Evolutionary conservation across 306 rosid genomes (phyloP), one percentile per base, ranked within the genome.

Genomic region (Potentilla sterilis): DNA sequence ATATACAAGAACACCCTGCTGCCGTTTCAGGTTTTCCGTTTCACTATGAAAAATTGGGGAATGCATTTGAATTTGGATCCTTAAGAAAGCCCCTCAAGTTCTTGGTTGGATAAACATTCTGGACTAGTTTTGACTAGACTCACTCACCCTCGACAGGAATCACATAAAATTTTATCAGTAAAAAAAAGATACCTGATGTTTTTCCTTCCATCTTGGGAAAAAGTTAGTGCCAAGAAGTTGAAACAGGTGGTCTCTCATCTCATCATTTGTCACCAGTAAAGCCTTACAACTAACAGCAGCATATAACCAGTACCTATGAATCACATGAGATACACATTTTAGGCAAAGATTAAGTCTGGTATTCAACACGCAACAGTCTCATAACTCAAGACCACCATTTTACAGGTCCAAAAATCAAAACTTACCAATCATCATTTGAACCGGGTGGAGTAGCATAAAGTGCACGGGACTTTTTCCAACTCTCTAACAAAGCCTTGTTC

Each of bases 121-220:
- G 64, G 64, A 24, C 7, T 22, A 24, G 15, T 22, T 3, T 28
- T 58, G 64, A 22, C 65, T 16, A 37, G 40, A 37, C 40, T 3
- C 40, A 59, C 40, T 24, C 66, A 59, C 19, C 67, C 38, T 32
- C 4, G 4, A 61, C 5, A 32, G 42, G 12, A 7, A 63, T 34
- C 68, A 54, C 51, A 54, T 40, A n/a, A 4, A 54, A 38, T 5
- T 0, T 1, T 8, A 28, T 28, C 43, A 44, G 67, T 42, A 57
- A 21, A 81, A 57, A 47, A 34, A 35, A n/a, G 77, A 62, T 83
- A 92, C 99, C 97, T 95, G 99, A 82, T 95, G 97, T 49, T 84
- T 95, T 89, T 95, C 97, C 89, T 95, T 95, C 99, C 99, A 95
- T 80, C 93, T 88, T 2, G 97, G 97, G 69, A 95, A 95, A 83